Evolutionary conservation across 129 eudicot genomes (phyloP).

Genomic region (Deinandra increscens): DNA sequence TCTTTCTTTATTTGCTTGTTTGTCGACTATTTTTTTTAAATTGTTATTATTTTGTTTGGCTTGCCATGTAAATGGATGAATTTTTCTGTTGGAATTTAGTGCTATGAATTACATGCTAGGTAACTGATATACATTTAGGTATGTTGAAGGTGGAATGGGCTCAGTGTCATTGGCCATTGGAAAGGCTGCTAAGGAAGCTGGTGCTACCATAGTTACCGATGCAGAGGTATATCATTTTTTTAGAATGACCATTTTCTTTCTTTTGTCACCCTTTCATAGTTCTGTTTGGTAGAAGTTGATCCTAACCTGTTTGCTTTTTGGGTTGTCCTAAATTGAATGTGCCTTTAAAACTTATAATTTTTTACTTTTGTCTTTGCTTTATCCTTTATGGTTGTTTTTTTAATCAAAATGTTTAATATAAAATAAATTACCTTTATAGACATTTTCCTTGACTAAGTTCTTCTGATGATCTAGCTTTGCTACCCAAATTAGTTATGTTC

Average conservation of each 20-base stretch:
- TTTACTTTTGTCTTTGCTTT: too few species aligned
- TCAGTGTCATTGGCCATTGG: conserved; percentile 84
- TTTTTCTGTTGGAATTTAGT: neutral
- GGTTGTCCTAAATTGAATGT: too few species aligned
- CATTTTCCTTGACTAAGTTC: too few species aligned
- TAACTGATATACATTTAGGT: conserved; percentile 49
- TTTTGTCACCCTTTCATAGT: neutral
- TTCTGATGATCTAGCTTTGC: too few species aligned
- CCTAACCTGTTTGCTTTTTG: neutral
- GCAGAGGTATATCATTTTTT: conserved; percentile 68
- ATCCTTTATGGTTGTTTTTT: too few species aligned
- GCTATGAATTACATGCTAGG: conserved; percentile 12
- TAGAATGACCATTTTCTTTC: conserved; percentile 13
- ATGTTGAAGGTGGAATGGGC: conserved; percentile 99
- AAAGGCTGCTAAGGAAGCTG: conserved; percentile 93
- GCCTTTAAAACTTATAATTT: too few species aligned
- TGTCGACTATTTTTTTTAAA: neutral
- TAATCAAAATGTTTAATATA: too few species aligned
- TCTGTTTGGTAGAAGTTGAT: neutral
- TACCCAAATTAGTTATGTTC: too few species aligned
- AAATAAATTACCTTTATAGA: too few species aligned
- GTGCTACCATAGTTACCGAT: conserved; percentile 74
- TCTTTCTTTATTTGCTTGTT: too few species aligned
- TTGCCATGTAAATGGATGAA: neutral
- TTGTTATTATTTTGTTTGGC: neutral